Conservation (phyloP, 352 stramenopile genomes). For the Phytophthora multivora region DNA sequence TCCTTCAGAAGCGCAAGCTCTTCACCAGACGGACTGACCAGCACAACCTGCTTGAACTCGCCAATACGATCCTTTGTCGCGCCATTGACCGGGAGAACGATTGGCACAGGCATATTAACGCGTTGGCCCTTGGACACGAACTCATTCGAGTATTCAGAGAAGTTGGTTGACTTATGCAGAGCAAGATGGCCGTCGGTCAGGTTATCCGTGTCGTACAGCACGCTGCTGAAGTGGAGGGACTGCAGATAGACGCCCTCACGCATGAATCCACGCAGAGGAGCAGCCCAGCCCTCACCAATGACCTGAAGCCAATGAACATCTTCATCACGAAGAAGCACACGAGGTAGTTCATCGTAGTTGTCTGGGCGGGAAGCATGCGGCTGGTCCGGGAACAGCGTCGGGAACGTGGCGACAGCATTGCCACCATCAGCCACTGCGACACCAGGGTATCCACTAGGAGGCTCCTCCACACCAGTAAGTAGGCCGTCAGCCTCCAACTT, state of each 20-base stretch:
- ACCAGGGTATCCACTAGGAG: slow-evolving; percentile 65
- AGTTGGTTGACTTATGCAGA: slow-evolving; percentile 91
- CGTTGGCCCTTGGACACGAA: slow-evolving; percentile 86
- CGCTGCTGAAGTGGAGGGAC: slow-evolving; percentile 97
- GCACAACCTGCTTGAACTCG: slow-evolving; percentile 81
- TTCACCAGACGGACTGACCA: slow-evolving; percentile 94
- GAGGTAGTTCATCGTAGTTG: slow-evolving; percentile 72
- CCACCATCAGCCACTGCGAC: slow-evolving; percentile 89
- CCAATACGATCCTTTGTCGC: slow-evolving; percentile 93
- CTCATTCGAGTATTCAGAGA: slow-evolving; percentile 89
- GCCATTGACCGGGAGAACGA: slow-evolving; percentile 94
- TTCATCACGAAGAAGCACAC: slow-evolving; percentile 96
- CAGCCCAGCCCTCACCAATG: slow-evolving; percentile 96
- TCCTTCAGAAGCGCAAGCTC: slow-evolving; percentile 93
- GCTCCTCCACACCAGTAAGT: slow-evolving; percentile 60
- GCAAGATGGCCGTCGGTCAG: slow-evolving; percentile 86
- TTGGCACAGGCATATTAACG: slow-evolving; percentile 97
- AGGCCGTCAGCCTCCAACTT: slow-evolving; percentile 67
- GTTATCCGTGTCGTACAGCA: slow-evolving; percentile 97
- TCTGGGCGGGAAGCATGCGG: slow-evolving; percentile 24
- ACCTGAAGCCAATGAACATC: slow-evolving; percentile 99
- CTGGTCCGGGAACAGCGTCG: slow-evolving; percentile 58
- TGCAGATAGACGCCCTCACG: slow-evolving; percentile 96
- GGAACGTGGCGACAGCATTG: slow-evolving; percentile 72
- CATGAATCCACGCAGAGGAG: slow-evolving; percentile 97